phyloP scores from a whole-genome alignment of 345 rosid species.

The Euphorbia lathyris region DNA sequence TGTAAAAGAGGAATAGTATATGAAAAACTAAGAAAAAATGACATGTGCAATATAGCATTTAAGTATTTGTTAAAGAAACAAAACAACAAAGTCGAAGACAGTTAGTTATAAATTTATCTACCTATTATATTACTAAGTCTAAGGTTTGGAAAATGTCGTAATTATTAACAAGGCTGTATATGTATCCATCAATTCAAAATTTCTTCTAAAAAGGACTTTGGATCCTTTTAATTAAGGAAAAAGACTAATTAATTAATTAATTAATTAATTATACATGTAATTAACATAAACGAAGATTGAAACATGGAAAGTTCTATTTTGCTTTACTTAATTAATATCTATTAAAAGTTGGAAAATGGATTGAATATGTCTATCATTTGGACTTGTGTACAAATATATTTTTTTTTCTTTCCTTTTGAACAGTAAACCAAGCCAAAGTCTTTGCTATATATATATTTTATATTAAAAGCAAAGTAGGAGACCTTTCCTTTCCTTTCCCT shows the following conservation, averaged over 20 bases:
- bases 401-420: neutral
- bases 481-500: neutral
- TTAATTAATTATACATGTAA: neutral
- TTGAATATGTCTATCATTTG: slow-evolving; percentile 35
- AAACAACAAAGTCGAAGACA: slow-evolving; percentile 27
- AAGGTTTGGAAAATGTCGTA: slow-evolving; percentile 50
- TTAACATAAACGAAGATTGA: neutral
- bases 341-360: slow-evolving; percentile 25
- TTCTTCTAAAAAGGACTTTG: slow-evolving; percentile 28
- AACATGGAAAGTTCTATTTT: slow-evolving; percentile 31
- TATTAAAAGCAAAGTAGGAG: slow-evolving; percentile 4
- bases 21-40: neutral
- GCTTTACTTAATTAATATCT: neutral
- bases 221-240: slow-evolving; percentile 26
- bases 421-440: slow-evolving; percentile 2
- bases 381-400: slow-evolving; percentile 28
- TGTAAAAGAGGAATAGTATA: neutral
- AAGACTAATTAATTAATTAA: slow-evolving; percentile 2
- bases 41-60: neutral
- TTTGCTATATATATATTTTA: slow-evolving; percentile 13
- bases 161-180: slow-evolving; percentile 15
- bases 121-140: slow-evolving; percentile 21
- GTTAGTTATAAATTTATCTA: slow-evolving; percentile 27
- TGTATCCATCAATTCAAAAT: slow-evolving; percentile 26
- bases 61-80: neutral